A percentile compares a stretch with the other conserved stretches of the same genome.
phyloP scores from a whole-genome alignment of 768 basidiomycete species.

The Austroboletus festivus region DNA sequence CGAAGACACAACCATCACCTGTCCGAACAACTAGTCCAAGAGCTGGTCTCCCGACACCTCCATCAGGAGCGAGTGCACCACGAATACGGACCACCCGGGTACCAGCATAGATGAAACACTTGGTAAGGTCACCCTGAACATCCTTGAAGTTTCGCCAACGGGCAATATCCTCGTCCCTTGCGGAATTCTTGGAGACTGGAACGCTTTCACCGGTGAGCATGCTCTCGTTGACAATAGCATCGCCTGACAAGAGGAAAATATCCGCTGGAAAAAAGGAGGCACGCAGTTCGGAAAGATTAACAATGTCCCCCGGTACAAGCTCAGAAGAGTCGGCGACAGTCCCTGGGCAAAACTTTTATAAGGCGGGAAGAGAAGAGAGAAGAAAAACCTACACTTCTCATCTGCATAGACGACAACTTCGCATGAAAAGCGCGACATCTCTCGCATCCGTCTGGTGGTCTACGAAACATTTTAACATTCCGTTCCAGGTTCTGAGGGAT shows the following conservation, averaged over 20 bases:
- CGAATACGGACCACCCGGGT: constrained; percentile 88
- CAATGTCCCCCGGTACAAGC: constrained; percentile 88
- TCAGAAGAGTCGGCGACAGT: constrained; percentile 64
- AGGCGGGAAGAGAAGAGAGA: neutral
- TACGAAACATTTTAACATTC: constrained; percentile 29
- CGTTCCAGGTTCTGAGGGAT: neutral
- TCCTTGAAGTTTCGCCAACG: constrained; percentile 69
- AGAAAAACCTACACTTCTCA: constrained; percentile 58
- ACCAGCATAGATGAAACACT: constrained; percentile 85
- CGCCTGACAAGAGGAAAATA: constrained; percentile 88
- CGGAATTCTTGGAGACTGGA: constrained; percentile 87
- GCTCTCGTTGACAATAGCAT: constrained; percentile 97
- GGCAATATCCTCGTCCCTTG: constrained; percentile 72
- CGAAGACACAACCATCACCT: constrained; percentile 43
- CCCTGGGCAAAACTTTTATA: constrained; percentile 47
- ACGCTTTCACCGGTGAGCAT: constrained; percentile 99
- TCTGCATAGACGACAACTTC: constrained; percentile 66
- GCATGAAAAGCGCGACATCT: constrained; percentile 92
- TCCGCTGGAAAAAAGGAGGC: constrained; percentile 83
- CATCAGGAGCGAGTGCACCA: constrained; percentile 53
- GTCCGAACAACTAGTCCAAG: constrained; percentile 84
- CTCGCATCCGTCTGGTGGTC: constrained; percentile 92
- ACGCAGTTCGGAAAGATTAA: constrained; percentile 79
- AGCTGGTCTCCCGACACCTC: constrained; percentile 55
- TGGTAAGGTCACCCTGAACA: constrained; percentile 58